Percentiles rank a stretch among this genome's conserved stretches.
phyloP scores from a whole-genome alignment of 208 protist genomes.

The Borovskyia barvae region DNA sequence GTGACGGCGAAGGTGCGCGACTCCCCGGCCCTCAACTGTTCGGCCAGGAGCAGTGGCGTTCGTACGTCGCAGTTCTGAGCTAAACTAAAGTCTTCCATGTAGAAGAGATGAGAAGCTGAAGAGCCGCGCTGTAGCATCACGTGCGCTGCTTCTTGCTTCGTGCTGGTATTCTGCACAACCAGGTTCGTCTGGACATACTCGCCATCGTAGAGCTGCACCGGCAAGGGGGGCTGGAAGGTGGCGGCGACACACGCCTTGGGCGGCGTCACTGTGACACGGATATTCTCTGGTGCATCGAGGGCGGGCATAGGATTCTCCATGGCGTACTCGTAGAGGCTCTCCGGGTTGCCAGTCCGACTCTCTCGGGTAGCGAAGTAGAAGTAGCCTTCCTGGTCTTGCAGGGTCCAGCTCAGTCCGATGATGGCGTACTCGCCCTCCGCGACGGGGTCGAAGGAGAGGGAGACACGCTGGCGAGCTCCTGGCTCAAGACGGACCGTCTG shows the following conservation, averaged over 20 bases:
- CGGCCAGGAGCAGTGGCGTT: conserved; percentile 38
- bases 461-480: conserved; percentile 31
- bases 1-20: conserved; percentile 37
- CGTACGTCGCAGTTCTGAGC: conserved; percentile 44
- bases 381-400: conserved; percentile 64
- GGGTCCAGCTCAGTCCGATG: conserved; percentile 68
- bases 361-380: conserved; percentile 80
- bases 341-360: conserved; percentile 32
- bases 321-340: conserved; percentile 72
- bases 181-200: conserved; percentile 75
- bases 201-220: conserved; percentile 63
- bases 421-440: conserved; percentile 68
- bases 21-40: conserved; percentile 45
- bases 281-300: conserved; percentile 60
- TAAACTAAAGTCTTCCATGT: conserved; percentile 46
- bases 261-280: conserved; percentile 59
- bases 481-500: conserved; percentile 45
- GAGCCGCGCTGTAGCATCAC: conserved; percentile 75
- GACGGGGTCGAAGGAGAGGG: conserved; percentile 52
- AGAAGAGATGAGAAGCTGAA: conserved; percentile 62
- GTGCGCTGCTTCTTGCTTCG: conserved; percentile 44
- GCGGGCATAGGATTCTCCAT: conserved; percentile 61
- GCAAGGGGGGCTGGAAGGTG: conserved; percentile 55
- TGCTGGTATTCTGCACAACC: conserved; percentile 57
- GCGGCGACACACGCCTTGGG: conserved; percentile 58